phyloP scores from a whole-genome alignment of 2,329 filamentous ascomycete genomes.

The Ophiocordyceps camponoti-rufipedis region DNA sequence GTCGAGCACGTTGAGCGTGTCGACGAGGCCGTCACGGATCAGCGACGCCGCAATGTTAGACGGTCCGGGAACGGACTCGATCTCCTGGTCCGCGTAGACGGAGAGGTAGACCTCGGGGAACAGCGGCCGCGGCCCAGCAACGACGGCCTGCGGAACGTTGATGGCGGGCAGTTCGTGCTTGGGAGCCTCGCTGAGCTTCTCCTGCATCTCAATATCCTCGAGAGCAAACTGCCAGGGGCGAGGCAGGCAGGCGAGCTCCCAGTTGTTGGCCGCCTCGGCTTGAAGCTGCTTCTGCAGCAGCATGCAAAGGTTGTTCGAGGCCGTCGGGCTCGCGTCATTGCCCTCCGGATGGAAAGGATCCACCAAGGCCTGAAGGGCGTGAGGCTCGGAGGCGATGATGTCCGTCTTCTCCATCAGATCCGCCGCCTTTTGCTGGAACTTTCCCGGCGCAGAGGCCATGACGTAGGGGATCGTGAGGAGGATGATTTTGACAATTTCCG shows the following conservation, averaged over 20 bases:
- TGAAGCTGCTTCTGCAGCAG: conserved; percentile 77
- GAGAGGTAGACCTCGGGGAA: conserved; percentile 93
- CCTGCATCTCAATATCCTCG: conserved; percentile 40
- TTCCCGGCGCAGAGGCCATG: conserved; percentile 53
- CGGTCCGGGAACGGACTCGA: conserved; percentile 70
- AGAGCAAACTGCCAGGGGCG: conserved; percentile 47
- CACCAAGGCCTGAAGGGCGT: conserved; percentile 68
- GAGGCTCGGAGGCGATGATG: conserved; percentile 77
- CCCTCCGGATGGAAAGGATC: conserved; percentile 61
- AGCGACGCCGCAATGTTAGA: conserved; percentile 64
- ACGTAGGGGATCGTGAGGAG: conserved; percentile 85
- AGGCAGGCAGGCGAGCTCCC: conserved; percentile 55
- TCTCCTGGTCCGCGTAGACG: conserved; percentile 72
- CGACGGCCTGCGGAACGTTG: conserved; percentile 55
- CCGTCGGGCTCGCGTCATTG: conserved; percentile 39
- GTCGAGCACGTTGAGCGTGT: conserved; percentile 87
- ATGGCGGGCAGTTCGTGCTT: conserved; percentile 69
- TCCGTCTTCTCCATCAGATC: conserved; percentile 85
- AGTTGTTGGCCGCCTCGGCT: conserved; percentile 53
- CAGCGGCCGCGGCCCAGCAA: conserved; percentile 54
- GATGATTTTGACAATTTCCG: conserved; percentile 93
- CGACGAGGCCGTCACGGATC: conserved; percentile 68
- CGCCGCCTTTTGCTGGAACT: conserved; percentile 54
- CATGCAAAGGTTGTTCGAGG: conserved; percentile 52
- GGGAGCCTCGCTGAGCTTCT: conserved; percentile 37